These are phyloP conservation scores for Stylosanthes scabra DNA, from an alignment of 331 rosid genomes.

Conservation along the genomic window DNA sequence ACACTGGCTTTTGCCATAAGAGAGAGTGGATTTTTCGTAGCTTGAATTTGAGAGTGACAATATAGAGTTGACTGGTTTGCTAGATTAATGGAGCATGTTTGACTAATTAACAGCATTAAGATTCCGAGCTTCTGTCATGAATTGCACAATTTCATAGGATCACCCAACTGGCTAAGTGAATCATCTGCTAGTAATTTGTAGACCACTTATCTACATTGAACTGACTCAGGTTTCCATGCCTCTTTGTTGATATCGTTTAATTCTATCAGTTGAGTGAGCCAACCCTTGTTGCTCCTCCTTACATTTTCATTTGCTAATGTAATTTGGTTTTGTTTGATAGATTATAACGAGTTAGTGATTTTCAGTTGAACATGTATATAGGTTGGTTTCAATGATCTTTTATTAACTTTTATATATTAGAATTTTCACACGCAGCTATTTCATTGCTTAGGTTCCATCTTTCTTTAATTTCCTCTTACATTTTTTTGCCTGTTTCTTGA, in stretches of 20 bases:
- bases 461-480: conserved; percentile 10
- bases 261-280: neutral
- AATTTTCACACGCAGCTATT: neutral
- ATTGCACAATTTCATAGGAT: neutral
- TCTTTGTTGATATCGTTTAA: neutral
- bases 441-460: conserved; percentile 17
- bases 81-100: neutral
- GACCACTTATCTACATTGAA: conserved; percentile 1
- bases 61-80: neutral
- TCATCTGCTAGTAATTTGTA: neutral
- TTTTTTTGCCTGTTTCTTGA: neutral
- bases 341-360: neutral
- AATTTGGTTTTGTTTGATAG: neutral
- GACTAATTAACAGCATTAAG: neutral
- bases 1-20: neutral
- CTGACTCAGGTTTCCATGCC: neutral
- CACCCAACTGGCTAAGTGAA: neutral
- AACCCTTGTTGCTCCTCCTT: neutral
- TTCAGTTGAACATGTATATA: neutral
- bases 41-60: neutral
- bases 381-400: conserved; percentile 19
- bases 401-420: neutral
- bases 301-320: neutral
- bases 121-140: neutral
- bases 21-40: neutral